Conservation (phyloP, 257 asterid genomes). For the Coffea canephora region DNA sequence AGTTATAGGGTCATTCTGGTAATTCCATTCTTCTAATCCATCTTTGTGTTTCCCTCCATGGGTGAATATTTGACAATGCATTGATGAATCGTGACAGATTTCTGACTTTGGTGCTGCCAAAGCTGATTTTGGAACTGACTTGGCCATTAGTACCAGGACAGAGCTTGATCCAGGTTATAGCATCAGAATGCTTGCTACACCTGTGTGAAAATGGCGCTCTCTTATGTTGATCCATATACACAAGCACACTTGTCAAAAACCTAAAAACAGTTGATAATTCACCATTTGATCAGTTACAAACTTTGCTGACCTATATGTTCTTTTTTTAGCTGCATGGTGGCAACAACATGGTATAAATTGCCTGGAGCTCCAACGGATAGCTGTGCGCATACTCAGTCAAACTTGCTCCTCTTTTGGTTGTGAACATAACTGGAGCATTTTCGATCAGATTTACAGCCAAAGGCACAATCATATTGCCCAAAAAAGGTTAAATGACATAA, state of each 20-base stretch:
- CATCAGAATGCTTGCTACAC: constrained; percentile 19
- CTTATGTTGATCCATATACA: background rate
- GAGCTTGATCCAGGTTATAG: constrained; percentile 87
- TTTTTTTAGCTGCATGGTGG: constrained; percentile 93
- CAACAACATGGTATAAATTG: constrained; percentile 92
- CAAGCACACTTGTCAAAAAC: background rate
- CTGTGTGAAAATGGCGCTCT: background rate
- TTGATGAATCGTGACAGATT: constrained; percentile 46
- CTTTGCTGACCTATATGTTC: constrained; percentile 30
- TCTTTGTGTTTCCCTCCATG: background rate
- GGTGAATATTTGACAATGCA: constrained; percentile 1
- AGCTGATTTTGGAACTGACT: constrained; percentile 95
- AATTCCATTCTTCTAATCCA: background rate
- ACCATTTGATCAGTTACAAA: constrained; percentile 2
- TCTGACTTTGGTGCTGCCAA: constrained; percentile 83
- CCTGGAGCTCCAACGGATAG: constrained; percentile 81
- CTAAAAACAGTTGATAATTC: background rate
- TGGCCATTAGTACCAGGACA: constrained; percentile 85
- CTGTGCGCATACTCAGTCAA: constrained; percentile 88
- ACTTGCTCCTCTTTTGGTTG: constrained; percentile 84
- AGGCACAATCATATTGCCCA: constrained; percentile 65
- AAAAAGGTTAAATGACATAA: constrained; percentile 63
- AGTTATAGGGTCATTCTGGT: background rate
- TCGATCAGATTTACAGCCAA: constrained; percentile 61
- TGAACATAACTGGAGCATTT: constrained; percentile 88